A percentile compares a stretch with the other conserved stretches of the same genome.
Conservation (phyloP, 495 filamentous ascomycete species). For the Penicillium ochrochloron region DNA sequence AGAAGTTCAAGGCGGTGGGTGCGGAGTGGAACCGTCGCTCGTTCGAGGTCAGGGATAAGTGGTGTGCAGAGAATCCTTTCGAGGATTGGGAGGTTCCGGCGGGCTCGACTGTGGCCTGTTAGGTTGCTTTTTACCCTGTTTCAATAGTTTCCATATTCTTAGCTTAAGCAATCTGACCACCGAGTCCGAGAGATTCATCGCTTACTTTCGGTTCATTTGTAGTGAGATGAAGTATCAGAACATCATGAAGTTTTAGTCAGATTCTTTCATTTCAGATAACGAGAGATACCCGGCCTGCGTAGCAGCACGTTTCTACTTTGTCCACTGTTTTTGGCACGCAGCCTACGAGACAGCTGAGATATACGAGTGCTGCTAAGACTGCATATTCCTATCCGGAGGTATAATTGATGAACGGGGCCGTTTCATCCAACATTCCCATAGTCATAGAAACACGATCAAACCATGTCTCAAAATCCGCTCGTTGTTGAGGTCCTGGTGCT, state of each 20-base stretch:
- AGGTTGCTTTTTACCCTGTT: slow-evolving; percentile 3
- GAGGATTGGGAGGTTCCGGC: slow-evolving; percentile 34
- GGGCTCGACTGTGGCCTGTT: not conserved
- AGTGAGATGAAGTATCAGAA: not conserved
- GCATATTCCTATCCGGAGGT: not conserved
- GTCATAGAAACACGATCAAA: slow-evolving; percentile 10
- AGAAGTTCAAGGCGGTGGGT: slow-evolving; percentile 59
- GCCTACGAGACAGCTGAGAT: not conserved
- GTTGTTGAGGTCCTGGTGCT: not conserved
- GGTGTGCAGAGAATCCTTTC: slow-evolving; percentile 64
- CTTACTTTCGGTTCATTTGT: not conserved
- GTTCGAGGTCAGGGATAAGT: slow-evolving; percentile 61
- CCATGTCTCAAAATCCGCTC: slow-evolving; percentile 7
- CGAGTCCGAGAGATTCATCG: not conserved
- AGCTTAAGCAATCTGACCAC: not conserved
- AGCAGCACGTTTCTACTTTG: not conserved
- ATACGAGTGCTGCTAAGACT: not conserved
- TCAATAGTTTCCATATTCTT: not conserved
- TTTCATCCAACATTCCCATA: slow-evolving; percentile 10
- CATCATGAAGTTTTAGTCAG: not conserved
- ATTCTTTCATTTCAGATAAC: not conserved
- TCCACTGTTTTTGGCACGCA: not conserved
- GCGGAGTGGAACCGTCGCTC: slow-evolving; percentile 74
- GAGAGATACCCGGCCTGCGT: not conserved
- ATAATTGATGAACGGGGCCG: not conserved